phyloP scores from a whole-genome alignment of 1,284 basidiomycete species.

The Trichosporon asahii region DNA sequence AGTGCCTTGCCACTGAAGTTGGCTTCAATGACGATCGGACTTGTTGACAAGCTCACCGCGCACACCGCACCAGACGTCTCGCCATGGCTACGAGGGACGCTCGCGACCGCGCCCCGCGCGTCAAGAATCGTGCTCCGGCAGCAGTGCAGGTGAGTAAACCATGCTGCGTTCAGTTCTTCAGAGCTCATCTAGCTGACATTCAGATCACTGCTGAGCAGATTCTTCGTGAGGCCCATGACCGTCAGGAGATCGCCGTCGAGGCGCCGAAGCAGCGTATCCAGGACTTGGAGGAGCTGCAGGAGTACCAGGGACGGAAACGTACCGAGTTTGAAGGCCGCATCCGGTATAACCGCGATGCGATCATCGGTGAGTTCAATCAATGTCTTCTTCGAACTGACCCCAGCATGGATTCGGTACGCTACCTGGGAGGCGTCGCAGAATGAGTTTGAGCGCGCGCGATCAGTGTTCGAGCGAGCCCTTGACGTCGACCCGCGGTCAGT shows the following conservation, averaged over 20 bases:
- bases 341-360: slow-evolving; percentile 66
- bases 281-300: slow-evolving; percentile 94
- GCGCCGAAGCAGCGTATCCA: slow-evolving; percentile 93
- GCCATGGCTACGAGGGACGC: slow-evolving; percentile 45
- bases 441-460: slow-evolving; percentile 86
- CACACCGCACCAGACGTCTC: slow-evolving; percentile 11
- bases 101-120: slow-evolving; percentile 58
- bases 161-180: not conserved
- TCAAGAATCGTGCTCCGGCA: slow-evolving; percentile 91
- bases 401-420: slow-evolving; percentile 62
- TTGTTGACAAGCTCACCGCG: slow-evolving; percentile 13
- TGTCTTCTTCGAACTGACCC: too few species aligned
- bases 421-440: slow-evolving; percentile 89
- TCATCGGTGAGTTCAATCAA: slow-evolving; percentile 48
- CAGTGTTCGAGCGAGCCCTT: slow-evolving; percentile 92
- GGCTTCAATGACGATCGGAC: slow-evolving; percentile 4
- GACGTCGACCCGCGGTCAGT: slow-evolving; percentile 88
- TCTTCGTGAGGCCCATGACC: slow-evolving; percentile 94
- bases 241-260: slow-evolving; percentile 84
- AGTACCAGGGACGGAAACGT: slow-evolving; percentile 90
- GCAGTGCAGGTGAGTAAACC: slow-evolving; percentile 67
- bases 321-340: slow-evolving; percentile 97
- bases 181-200: slow-evolving; percentile 2
- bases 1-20: slow-evolving; percentile 14
- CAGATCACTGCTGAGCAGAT: slow-evolving; percentile 98